phyloP scores from a whole-genome alignment of 305 asterid genomes.

The Petunia hybrid region DNA sequence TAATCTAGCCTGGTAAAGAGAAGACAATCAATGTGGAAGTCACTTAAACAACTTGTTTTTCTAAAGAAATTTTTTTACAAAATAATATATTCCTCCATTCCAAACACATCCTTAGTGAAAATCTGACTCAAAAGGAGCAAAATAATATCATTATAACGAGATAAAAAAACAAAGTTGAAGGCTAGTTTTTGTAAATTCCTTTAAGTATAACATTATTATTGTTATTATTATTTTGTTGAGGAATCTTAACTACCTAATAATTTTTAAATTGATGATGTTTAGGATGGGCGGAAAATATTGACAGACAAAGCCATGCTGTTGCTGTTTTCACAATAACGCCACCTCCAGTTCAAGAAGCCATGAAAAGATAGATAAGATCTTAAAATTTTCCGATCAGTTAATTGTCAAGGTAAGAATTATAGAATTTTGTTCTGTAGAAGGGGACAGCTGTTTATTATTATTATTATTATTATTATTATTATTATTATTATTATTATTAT shows the following conservation, averaged over 20 bases:
- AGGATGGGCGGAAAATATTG: slow-evolving; percentile 54
- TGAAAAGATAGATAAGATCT: slow-evolving; percentile 38
- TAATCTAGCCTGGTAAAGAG: too few species aligned
- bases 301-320: slow-evolving; percentile 47
- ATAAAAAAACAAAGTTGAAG: too few species aligned
- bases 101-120: too few species aligned
- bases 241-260: background rate
- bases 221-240: background rate
- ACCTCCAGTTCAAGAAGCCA: slow-evolving; percentile 41
- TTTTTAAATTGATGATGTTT: background rate
- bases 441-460: background rate
- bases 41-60: too few species aligned
- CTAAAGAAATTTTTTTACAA: too few species aligned
- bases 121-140: background rate
- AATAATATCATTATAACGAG: background rate
- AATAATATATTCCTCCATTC: too few species aligned
- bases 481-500: too few species aligned
- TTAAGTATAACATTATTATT: too few species aligned
- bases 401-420: slow-evolving; percentile 21
- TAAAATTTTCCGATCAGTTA: background rate
- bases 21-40: too few species aligned
- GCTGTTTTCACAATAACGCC: slow-evolving; percentile 51
- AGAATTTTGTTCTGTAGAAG: background rate
- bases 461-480: too few species aligned
- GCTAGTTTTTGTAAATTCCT: background rate